Evolutionary conservation across 345 rosid genomes (phyloP).

Genomic region (Hypericum perforatum): DNA sequence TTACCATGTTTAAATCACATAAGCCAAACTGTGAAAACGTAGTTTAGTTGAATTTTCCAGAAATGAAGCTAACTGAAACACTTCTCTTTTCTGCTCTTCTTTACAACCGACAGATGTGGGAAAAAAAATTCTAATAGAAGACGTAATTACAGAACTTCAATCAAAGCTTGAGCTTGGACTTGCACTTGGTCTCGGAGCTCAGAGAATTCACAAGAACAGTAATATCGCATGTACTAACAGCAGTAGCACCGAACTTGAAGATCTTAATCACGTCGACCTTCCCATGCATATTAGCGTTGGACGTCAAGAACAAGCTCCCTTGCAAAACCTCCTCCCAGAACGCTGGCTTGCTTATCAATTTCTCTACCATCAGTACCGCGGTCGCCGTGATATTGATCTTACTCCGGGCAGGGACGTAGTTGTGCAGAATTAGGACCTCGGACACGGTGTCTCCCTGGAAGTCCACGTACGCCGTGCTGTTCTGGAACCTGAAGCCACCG

Average conservation of each 20-base stretch:
- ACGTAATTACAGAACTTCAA: too few species aligned
- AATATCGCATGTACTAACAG: constrained; percentile 18
- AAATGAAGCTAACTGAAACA: too few species aligned
- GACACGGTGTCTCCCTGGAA: constrained; percentile 21
- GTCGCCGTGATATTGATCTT: constrained; percentile 23
- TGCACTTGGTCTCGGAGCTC: constrained; percentile 14
- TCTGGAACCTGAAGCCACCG: constrained; percentile 29
- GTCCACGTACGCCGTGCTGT: constrained; percentile 17
- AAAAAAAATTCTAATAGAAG: too few species aligned
- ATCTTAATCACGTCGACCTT: constrained; percentile 19
- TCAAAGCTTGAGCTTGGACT: constrained; percentile 15
- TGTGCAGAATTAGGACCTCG: constrained; percentile 14
- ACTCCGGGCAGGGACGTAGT: constrained; percentile 17
- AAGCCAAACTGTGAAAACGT: too few species aligned
- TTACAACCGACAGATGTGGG: too few species aligned
- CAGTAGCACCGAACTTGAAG: constrained; percentile 21
- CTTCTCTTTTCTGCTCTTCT: too few species aligned
- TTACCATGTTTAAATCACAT: too few species aligned
- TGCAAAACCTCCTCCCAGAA: constrained; percentile 20
- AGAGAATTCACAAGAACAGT: constrained; percentile 12
- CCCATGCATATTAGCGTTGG: constrained; percentile 28
- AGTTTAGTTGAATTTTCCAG: too few species aligned
- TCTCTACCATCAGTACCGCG: constrained; percentile 18
- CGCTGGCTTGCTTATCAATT: constrained; percentile 13
- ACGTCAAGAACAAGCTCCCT: constrained; percentile 28